Percentiles rank a stretch among this genome's conserved stretches.
These are phyloP conservation scores for Xylariaceae sp. DNA, from an alignment of 2,329 filamentous ascomycete species.

Conservation along the genomic window DNA sequence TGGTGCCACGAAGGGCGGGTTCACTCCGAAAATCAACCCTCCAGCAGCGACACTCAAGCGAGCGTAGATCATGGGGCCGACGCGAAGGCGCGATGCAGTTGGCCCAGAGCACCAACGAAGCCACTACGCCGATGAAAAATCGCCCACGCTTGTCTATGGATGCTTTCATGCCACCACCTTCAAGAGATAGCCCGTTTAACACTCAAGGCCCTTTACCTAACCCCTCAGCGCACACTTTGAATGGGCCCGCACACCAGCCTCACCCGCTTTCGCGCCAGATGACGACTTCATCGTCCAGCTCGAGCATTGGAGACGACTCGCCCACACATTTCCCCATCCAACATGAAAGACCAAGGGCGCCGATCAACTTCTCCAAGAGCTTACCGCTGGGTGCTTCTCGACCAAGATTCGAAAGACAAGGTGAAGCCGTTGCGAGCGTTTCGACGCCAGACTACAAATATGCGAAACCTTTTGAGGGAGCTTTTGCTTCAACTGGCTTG, in stretches of 20 bases:
- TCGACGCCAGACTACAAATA: conserved; percentile 76
- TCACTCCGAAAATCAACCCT: conserved; percentile 83
- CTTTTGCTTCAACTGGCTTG: conserved; percentile 90
- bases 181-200: conserved; percentile 62
- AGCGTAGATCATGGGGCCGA: conserved; percentile 60
- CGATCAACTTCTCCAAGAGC: conserved; percentile 66
- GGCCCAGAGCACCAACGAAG: conserved; percentile 46
- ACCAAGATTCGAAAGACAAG: conserved; percentile 18
- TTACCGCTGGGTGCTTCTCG: conserved; percentile 46
- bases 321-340: conserved; percentile 58
- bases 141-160: conserved; percentile 75
- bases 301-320: conserved; percentile 67
- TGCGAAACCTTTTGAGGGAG: conserved; percentile 71
- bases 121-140: conserved; percentile 54
- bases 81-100: conserved; percentile 54
- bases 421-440: conserved; percentile 35
- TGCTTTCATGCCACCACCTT: conserved; percentile 63
- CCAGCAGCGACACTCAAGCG: conserved; percentile 69
- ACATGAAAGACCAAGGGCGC: conserved; percentile 46
- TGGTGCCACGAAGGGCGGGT: conserved; percentile 64
- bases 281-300: conserved; percentile 80
- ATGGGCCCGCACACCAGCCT: conserved; percentile 48
- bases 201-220: conserved; percentile 46
- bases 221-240: conserved; percentile 48
- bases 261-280: conserved; percentile 85